These are phyloP conservation scores for Lyophyllum atratum DNA, from an alignment of 768 basidiomycete genomes.

Conservation along the genomic window DNA sequence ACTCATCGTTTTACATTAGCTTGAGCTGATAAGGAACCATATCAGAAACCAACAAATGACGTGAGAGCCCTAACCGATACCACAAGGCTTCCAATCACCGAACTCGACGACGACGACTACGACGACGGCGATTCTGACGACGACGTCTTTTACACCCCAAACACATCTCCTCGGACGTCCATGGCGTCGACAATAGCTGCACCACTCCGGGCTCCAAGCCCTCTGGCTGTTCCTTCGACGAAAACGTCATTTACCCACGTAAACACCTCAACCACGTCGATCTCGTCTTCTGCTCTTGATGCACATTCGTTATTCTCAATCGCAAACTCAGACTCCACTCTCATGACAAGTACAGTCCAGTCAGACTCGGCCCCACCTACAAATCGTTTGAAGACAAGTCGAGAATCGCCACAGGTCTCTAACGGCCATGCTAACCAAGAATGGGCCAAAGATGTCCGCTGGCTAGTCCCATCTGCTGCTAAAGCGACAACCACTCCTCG, in stretches of 20 bases:
- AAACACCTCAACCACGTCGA: conserved; percentile 35
- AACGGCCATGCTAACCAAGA: conserved; percentile 48
- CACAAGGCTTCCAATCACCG: conserved; percentile 7
- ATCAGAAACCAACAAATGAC: conserved; percentile 14
- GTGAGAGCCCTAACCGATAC: conserved; percentile 13
- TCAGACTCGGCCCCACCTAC: conserved; percentile 30
- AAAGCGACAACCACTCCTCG: conserved; percentile 22
- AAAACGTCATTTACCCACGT: conserved; percentile 20
- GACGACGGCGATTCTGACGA: conserved; percentile 38
- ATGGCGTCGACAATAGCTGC: conserved; percentile 33
- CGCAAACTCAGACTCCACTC: conserved; percentile 37
- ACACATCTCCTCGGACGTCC: conserved; percentile 53
- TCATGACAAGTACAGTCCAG: conserved; percentile 33
- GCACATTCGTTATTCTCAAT: conserved; percentile 43
- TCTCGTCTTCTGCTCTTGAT: conserved; percentile 41
- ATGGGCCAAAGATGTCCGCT: conserved; percentile 70
- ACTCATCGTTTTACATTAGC: neutral
- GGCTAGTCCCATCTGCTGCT: conserved; percentile 44
- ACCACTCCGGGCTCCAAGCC: conserved; percentile 28
- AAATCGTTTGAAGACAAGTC: conserved; percentile 16
- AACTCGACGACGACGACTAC: conserved; percentile 16
- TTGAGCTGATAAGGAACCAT: conserved; percentile 6
- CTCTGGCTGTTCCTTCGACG: conserved; percentile 24
- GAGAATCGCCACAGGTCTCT: conserved; percentile 14
- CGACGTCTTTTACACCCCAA: conserved; percentile 66